Percentiles rank a stretch among this genome's conserved stretches.
Conservation (phyloP, 768 basidiomycete species). For the Scleroderma citrinum region DNA sequence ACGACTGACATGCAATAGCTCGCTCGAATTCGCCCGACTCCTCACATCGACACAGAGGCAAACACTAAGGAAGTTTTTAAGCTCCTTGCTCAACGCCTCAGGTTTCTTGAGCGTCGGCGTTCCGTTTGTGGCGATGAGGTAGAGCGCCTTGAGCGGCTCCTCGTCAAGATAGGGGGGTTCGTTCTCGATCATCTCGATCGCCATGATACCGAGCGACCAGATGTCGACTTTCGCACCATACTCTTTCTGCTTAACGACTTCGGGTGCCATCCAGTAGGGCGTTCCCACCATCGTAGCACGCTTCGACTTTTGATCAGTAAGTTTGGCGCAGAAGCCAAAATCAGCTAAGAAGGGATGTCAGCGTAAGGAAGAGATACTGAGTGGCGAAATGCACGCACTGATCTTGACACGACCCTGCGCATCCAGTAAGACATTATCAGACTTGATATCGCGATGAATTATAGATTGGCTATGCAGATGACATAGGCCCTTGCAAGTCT, state of each 20-base stretch:
- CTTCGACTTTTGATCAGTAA: slow-evolving; percentile 95
- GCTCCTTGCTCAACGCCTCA: slow-evolving; percentile 82
- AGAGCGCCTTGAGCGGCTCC: slow-evolving; percentile 90
- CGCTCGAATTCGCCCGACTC: slow-evolving; percentile 85
- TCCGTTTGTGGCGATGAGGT: slow-evolving; percentile 96
- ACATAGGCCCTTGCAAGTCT: slow-evolving; percentile 94
- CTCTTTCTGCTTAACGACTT: slow-evolving; percentile 95
- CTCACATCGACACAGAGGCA: slow-evolving; percentile 96
- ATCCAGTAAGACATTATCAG: slow-evolving; percentile 92
- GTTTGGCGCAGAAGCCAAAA: slow-evolving; percentile 94
- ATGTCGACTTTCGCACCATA: slow-evolving; percentile 97
- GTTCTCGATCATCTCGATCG: slow-evolving; percentile 98
- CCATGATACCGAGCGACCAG: slow-evolving; percentile 97
- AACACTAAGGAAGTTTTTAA: slow-evolving; percentile 96
- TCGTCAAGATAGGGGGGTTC: slow-evolving; percentile 96
- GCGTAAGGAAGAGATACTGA: background rate
- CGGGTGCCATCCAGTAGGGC: slow-evolving; percentile 99
- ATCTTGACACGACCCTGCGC: slow-evolving; percentile 94
- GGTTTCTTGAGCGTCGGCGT: slow-evolving; percentile 98
- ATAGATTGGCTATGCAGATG: slow-evolving; percentile 92
- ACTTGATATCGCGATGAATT: slow-evolving; percentile 97
- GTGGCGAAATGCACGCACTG: slow-evolving; percentile 53
- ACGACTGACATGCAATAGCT: slow-evolving; percentile 69
- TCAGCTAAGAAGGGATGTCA: slow-evolving; percentile 58
- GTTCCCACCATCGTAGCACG: slow-evolving; percentile 98